Conservation (phyloP, 768 basidiomycete species). For the Pulveroboletus sp. region DNA sequence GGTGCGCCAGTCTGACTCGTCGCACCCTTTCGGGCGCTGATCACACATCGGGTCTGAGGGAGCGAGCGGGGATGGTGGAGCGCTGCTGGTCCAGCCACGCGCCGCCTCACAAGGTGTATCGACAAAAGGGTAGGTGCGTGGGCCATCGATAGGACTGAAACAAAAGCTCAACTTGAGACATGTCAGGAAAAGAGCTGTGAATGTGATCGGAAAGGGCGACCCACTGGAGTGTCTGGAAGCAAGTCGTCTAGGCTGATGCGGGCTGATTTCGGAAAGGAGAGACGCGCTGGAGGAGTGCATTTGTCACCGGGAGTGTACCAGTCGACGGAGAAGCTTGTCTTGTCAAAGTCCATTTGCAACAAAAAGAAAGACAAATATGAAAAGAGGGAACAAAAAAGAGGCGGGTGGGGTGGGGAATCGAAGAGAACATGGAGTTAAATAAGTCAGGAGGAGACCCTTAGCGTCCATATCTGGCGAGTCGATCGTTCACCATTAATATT, state of each 20-base stretch:
- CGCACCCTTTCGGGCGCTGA: constrained; percentile 1
- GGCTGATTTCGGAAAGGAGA: constrained; percentile 34
- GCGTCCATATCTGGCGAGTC: too few species aligned
- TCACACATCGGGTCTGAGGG: constrained; percentile 7
- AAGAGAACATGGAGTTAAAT: not conserved
- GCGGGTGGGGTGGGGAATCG: not conserved
- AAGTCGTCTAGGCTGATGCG: constrained; percentile 32
- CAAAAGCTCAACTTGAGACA: constrained; percentile 21
- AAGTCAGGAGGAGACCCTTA: not conserved
- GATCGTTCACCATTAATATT: too few species aligned
- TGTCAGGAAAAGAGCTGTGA: constrained; percentile 4
- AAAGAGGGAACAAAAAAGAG: constrained; percentile 6
- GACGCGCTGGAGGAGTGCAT: constrained; percentile 21
- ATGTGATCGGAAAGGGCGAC: not conserved
- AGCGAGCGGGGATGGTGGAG: constrained; percentile 12
- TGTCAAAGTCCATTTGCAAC: constrained; percentile 32
- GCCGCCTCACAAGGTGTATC: constrained; percentile 14
- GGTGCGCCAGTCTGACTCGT: constrained; percentile 6
- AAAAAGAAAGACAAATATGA: not conserved
- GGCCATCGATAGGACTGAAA: constrained; percentile 20
- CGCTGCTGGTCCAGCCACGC: constrained; percentile 20
- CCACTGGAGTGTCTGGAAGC: constrained; percentile 27
- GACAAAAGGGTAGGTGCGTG: constrained; percentile 15
- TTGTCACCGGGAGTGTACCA: constrained; percentile 30
- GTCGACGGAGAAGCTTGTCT: constrained; percentile 30